These are phyloP conservation scores for Plantago coronopus DNA, from an alignment of 305 asterid genomes.

Conservation along the genomic window DNA sequence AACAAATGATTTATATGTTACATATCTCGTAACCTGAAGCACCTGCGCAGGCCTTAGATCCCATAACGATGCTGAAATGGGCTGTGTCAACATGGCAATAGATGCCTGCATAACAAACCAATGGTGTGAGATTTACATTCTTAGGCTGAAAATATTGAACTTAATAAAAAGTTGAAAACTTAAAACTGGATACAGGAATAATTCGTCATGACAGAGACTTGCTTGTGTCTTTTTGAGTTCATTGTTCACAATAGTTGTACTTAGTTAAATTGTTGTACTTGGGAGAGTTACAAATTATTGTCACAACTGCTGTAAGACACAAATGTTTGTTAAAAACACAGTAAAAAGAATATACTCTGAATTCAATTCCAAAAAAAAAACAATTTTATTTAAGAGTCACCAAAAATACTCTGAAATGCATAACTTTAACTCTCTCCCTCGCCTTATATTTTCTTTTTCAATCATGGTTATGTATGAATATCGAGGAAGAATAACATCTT, in stretches of 20 bases:
- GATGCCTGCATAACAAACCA: slow-evolving; percentile 1
- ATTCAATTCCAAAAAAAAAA: too few species aligned
- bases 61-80: background rate
- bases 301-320: too few species aligned
- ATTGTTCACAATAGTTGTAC: background rate
- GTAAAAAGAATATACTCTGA: too few species aligned
- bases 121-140: background rate
- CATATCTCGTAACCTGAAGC: slow-evolving; percentile 20
- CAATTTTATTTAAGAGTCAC: too few species aligned
- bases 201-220: background rate
- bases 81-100: background rate
- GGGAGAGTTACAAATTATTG: background rate
- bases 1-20: slow-evolving; percentile 18
- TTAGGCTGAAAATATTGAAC: background rate
- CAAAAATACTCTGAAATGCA: too few species aligned
- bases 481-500: background rate
- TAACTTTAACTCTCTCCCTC: too few species aligned
- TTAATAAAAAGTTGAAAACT: background rate
- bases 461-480: background rate
- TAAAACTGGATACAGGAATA: background rate
- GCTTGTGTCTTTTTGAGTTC: background rate
- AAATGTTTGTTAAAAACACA: too few species aligned
- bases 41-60: slow-evolving; percentile 1
- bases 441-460: background rate
- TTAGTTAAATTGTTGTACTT: too few species aligned